Percentiles rank a stretch among this genome's conserved stretches.
Conservation (phyloP, 2,329 filamentous ascomycete species). For the Exophiala xenobiotica region DNA sequence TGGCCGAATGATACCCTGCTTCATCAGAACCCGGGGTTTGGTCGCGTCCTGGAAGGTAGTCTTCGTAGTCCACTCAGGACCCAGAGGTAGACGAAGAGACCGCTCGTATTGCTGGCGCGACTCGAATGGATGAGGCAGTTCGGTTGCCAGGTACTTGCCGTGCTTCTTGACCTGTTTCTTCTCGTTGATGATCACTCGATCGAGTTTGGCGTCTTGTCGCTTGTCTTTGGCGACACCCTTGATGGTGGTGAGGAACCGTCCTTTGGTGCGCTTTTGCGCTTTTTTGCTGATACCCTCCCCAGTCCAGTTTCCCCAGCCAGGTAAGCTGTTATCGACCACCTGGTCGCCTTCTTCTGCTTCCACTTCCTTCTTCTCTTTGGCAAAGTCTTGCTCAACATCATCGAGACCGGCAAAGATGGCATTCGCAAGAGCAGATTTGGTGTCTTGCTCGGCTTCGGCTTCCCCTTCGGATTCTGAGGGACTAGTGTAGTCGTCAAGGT, state of each 20-base stretch:
- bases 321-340: constrained; percentile 77
- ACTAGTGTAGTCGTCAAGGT: constrained; percentile 21
- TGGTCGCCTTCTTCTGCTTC: constrained; percentile 79
- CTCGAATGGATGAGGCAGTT: constrained; percentile 88
- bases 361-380: constrained; percentile 71
- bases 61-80: constrained; percentile 96
- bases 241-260: constrained; percentile 47
- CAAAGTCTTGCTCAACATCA: constrained; percentile 71
- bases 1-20: constrained; percentile 84
- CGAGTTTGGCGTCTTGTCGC: constrained; percentile 77
- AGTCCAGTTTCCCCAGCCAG: constrained; percentile 91
- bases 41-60: constrained; percentile 85
- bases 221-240: constrained; percentile 74
- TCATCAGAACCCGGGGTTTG: constrained; percentile 85
- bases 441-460: constrained; percentile 46
- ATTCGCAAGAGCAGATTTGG: constrained; percentile 64
- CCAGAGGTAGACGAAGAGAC: constrained; percentile 79
- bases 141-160: constrained; percentile 78
- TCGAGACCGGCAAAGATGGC: constrained; percentile 73
- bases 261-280: constrained; percentile 56
- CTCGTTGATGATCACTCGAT: constrained; percentile 88
- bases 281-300: constrained; percentile 76
- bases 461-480: constrained; percentile 39
- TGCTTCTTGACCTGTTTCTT: constrained; percentile 91
- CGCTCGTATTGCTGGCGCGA: constrained; percentile 68